Evolutionary conservation across 768 basidiomycete genomes (phyloP).

Genomic region (Trametes gibbosa): DNA sequence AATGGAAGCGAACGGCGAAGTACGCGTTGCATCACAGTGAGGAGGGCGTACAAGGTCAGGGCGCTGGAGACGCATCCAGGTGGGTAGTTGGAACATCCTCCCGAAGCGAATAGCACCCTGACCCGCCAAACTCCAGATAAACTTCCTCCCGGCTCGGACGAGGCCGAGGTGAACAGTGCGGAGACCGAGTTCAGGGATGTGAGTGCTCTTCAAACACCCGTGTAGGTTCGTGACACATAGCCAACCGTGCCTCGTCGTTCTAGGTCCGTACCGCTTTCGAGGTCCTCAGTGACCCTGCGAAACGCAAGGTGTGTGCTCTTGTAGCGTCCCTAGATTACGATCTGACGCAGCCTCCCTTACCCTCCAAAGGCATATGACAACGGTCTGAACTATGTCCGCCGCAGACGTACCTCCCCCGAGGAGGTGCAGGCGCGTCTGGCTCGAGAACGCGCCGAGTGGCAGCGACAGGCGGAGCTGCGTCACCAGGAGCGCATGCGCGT

Average conservation of each 20-base stretch:
- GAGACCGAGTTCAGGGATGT: conserved; percentile 32
- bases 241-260: not conserved
- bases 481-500: conserved; percentile 50
- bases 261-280: conserved; percentile 31
- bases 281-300: conserved; percentile 31
- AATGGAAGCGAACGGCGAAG: not conserved
- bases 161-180: conserved; percentile 23
- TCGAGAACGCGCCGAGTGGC: conserved; percentile 29
- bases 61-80: conserved; percentile 33
- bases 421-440: conserved; percentile 25
- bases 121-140: conserved; percentile 24
- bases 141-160: conserved; percentile 25
- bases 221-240: no score
- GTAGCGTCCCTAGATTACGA: not conserved
- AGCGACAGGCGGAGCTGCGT: conserved; percentile 44
- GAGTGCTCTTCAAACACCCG: not conserved
- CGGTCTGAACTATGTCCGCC: conserved; percentile 27
- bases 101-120: not conserved
- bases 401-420: conserved; percentile 12
- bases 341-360: no score
- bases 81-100: conserved; percentile 5
- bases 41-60: conserved; percentile 30
- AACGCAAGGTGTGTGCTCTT: conserved; percentile 27
- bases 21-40: conserved; percentile 18
- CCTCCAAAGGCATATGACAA: conserved; percentile 28